Base-by-base conservation (phyloP, 2,329 filamentous ascomycete genomes). In the Corniculantispora saksenae region DNA sequence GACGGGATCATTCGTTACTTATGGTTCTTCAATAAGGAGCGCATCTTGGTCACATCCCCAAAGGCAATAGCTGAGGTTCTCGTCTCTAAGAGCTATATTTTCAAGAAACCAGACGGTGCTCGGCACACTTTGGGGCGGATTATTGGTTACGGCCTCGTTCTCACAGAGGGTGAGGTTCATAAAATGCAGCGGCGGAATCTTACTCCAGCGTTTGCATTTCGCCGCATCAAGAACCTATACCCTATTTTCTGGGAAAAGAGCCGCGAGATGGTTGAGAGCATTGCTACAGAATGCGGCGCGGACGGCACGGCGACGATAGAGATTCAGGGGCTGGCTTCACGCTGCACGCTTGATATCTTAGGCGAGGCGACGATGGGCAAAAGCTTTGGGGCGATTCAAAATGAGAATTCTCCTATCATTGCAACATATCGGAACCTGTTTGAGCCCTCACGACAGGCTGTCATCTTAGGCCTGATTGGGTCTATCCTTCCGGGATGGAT, bases 141-240 rank as follows among this genome's bases (percentile, higher is more conserved):
- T 27, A 80, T 94, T 17, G 90, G 92, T 10, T 78, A 89, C 15
- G 91, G 91, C 10, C 80, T 94, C 17, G 78, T 97, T 43, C 80
- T 97, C 15, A 91, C 92, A 2, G 94, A 97, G 77, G 94, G 94
- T 19, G 91, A 95, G 13, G 91, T 94, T 71, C 94, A 97, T 76
- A 95, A 91, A 79, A 80, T 86, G 70, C 91, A 93, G 78, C 85
- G 94, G 55, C 93, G 91, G 74, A 89, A 90, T 65, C 84, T 97
- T n/a, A 87, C 89, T 79, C 93, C 93, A 0, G 91, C 92, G 2
- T 97, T 97, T 76, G 84, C 88, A n/a, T 96, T 93, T 73, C 86
- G 92, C 23, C 91, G 96, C 71, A 82, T 96, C 74, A 96, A 95
- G 74, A 86, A 94, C 66, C 80, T 97, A 17, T 95, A 96, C 71